Conservation (phyloP, 1,284 basidiomycete genomes). For the Pholiota adiposa region DNA sequence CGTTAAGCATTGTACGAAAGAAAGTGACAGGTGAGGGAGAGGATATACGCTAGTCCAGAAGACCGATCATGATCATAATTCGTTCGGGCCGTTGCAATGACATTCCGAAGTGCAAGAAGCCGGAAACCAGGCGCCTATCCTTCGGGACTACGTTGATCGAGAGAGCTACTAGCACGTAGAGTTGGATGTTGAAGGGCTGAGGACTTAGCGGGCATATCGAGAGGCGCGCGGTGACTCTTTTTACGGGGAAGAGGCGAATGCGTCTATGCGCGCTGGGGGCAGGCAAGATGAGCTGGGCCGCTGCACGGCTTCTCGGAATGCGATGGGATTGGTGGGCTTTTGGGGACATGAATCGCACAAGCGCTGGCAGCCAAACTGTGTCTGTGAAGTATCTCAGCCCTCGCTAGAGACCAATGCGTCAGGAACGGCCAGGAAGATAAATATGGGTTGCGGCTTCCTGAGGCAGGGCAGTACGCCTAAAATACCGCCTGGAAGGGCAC, state of each 20-base stretch:
- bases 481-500: neutral
- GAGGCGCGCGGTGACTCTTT: neutral
- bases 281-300: neutral
- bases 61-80: slow-evolving; percentile 15
- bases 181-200: neutral
- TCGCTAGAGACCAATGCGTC: neutral
- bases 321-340: neutral
- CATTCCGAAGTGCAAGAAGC: slow-evolving; percentile 9
- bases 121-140: neutral
- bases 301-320: neutral
- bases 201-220: slow-evolving; percentile 1
- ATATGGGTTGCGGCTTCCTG: neutral
- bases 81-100: slow-evolving; percentile 2
- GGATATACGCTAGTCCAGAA: slow-evolving; percentile 11
- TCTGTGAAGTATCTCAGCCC: neutral
- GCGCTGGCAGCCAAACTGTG: neutral
- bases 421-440: neutral
- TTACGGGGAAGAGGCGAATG: neutral
- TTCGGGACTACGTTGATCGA: neutral
- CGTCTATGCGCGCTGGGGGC: neutral
- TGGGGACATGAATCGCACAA: neutral
- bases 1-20: slow-evolving; percentile 2
- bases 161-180: neutral
- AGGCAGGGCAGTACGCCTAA: neutral
- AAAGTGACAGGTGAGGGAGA: slow-evolving; percentile 5